Evolutionary conservation across 371 early-diverging fungal species (phyloP), one percentile per base, ranked within the genome.

Genomic region (Lichtheimia ornata): DNA sequence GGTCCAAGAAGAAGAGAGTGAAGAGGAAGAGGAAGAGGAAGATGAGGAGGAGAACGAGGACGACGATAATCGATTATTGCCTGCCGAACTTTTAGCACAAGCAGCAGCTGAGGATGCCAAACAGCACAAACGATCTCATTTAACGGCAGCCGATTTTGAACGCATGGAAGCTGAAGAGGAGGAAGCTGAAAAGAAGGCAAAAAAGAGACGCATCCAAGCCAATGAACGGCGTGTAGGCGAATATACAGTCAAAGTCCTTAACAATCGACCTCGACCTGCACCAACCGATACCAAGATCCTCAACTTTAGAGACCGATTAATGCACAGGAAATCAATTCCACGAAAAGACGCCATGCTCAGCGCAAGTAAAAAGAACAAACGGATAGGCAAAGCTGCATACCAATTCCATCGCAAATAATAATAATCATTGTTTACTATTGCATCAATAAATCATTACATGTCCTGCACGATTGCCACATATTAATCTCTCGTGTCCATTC

Each of bases 221-320:
- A 55, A 65, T 22, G 74, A 63, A 22, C 69, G 64, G 53, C 53
- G 28, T 44, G 75, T 77, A 5, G 82, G 82, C 27, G 79, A 78
- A 65, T 82, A 78, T 58, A 75, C 79, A n/a, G 79, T 82, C 52
- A 74, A 73, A 49, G 79, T 82, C 2, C 50, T 82, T 14, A 74
- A 70, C 59, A 60, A 78, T 11, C 73, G 77, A 6, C 77, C 82
- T n/a, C 65, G 66, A 20, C 60, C 73, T 22, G 66, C 71, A 47
- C 70, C 64, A 14, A 61, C 64, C 1, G 67, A 75, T 22, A 61
- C 54, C 50, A 44, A 47, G 12, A 64, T 81, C 14, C 41, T 63
- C 12, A 64, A 56, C 25, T 72, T 75, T 24, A 65, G 66, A 63
- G 60, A 73, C 11, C 43, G 35, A 7, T 65, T 67, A 40, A 28